A percentile compares a stretch with the other conserved stretches of the same genome.
These are phyloP conservation scores for Tulasnella sp. DNA, from an alignment of 768 basidiomycete genomes.

Conservation along the genomic window DNA sequence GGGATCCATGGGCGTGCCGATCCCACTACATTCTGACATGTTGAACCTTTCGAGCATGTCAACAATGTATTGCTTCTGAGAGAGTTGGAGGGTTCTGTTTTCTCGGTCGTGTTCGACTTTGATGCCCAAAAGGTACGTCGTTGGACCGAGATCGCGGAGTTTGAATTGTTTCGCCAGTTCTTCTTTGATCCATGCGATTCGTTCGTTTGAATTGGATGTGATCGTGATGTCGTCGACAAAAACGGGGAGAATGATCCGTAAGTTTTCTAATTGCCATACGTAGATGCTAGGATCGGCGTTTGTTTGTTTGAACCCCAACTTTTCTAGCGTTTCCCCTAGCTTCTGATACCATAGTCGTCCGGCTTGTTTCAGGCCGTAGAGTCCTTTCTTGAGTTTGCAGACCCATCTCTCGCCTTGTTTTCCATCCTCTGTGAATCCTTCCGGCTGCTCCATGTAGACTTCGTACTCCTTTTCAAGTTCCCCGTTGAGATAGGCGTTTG, in stretches of 20 bases:
- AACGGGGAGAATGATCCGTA: slow-evolving; percentile 23
- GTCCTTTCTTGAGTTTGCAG: too few species aligned
- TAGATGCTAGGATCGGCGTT: slow-evolving; percentile 13
- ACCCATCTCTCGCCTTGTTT: too few species aligned
- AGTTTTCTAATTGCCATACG: slow-evolving; percentile 20
- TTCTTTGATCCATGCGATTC: neutral
- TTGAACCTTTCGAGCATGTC: neutral
- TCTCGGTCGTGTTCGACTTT: neutral
- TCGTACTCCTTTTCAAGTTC: too few species aligned
- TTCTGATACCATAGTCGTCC: too few species aligned
- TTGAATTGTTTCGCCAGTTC: neutral
- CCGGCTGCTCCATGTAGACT: slow-evolving; percentile 1
- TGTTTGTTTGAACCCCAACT: slow-evolving; percentile 12
- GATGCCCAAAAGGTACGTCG: neutral
- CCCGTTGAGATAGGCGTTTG: too few species aligned
- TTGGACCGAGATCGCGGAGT: neutral
- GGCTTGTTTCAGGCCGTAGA: slow-evolving; percentile 24
- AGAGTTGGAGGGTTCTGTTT: neutral
- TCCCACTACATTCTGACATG: neutral
- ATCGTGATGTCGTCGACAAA: too few species aligned
- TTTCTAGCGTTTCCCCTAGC: neutral
- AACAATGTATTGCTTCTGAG: neutral
- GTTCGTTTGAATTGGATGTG: too few species aligned
- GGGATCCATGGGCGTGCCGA: too few species aligned
- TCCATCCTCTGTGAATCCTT: too few species aligned